phyloP scores from a whole-genome alignment of 805 yeast species.

The Maudiozyma barnettii region DNA sequence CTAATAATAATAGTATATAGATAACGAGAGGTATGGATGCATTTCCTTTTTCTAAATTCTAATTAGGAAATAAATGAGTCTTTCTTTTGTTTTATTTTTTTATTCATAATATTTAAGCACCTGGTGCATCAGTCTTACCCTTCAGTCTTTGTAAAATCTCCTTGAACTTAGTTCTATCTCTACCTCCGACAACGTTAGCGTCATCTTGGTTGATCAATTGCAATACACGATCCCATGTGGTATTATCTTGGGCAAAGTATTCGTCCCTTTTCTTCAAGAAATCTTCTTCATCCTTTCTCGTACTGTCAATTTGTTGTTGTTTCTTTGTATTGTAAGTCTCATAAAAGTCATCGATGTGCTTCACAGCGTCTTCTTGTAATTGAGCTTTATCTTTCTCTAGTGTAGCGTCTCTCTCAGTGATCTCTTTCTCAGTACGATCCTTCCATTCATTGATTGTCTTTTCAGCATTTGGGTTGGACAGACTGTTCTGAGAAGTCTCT shows the following conservation, averaged over 20 bases:
- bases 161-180: slow-evolving; percentile 65
- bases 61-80: too few relatives aligned
- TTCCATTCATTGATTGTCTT: slow-evolving; percentile 54
- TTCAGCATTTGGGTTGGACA: slow-evolving; percentile 40
- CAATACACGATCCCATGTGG: slow-evolving; percentile 70
- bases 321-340: slow-evolving; percentile 81
- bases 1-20: background rate
- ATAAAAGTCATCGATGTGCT: slow-evolving; percentile 83
- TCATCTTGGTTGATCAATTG: slow-evolving; percentile 37
- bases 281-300: slow-evolving; percentile 57
- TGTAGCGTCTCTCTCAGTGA: slow-evolving; percentile 67
- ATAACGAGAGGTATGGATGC: too few relatives aligned
- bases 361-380: slow-evolving; percentile 65
- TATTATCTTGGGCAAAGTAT: slow-evolving; percentile 62
- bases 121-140: slow-evolving; percentile 66
- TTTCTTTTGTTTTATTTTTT: background rate
- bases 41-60: too few relatives aligned
- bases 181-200: slow-evolving; percentile 35
- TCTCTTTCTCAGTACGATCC: slow-evolving; percentile 68
- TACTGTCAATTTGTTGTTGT: slow-evolving; percentile 55
- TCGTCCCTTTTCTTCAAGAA: slow-evolving; percentile 68
- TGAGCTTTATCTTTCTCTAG: slow-evolving; percentile 55
- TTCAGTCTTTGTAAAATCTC: slow-evolving; percentile 54
- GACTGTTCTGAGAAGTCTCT: slow-evolving; percentile 18
- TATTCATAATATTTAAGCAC: slow-evolving; percentile 38